Evolutionary conservation across 148 eudicot genomes (phyloP), one percentile per base, ranked within the genome.

Genomic region (Suaeda aralocaspica): DNA sequence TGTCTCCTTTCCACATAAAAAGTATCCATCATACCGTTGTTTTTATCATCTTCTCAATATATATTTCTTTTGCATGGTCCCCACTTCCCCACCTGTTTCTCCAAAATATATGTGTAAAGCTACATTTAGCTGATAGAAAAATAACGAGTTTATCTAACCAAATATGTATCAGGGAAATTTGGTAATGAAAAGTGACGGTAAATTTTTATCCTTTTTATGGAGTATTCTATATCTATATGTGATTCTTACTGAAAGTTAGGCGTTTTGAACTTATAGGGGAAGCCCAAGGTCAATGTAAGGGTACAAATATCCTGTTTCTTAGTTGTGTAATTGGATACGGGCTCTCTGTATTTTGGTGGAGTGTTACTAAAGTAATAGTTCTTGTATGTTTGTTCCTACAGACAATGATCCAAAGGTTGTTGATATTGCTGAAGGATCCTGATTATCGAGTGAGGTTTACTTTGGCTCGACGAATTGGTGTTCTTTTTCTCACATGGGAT

Each of bases 401-500:
- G 99, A 77, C 84, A 39, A 84, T 94, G 96, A 83, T 86, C 64
- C 96, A 87, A 70, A 89, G 84, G 81, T 84, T 94, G 84, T 82
- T 94, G 67, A 60, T 82, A 70, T 78, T 91, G 86, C 86, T 94
- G 52, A 81, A 81, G 24, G 99, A 94, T 83, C 89, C 89, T 51
- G 99, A 94, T 77, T 91, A 85, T 74, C 89, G 97, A 77, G 99
- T 91, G 74, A 75, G 99, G 59, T 75, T 89, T 70, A 78, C 69
- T 68, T 73, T 94, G 80, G 99, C 97, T 66, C 81, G 88, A 64
- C 83, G 80, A 65, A 85, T 94, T 76, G 89, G 97, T 70, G 80
- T 89, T 74, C 97, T 94, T 72, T 94, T 94, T 80, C 91, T 87
- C 77, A 91, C 97, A 52, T 94, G 99, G 99, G 99, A 94, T 77